A percentile compares a stretch with the other conserved stretches of the same genome.
Evolutionary conservation across 768 basidiomycete species (phyloP).

Genomic region (Strobilomyces echinocephalus): DNA sequence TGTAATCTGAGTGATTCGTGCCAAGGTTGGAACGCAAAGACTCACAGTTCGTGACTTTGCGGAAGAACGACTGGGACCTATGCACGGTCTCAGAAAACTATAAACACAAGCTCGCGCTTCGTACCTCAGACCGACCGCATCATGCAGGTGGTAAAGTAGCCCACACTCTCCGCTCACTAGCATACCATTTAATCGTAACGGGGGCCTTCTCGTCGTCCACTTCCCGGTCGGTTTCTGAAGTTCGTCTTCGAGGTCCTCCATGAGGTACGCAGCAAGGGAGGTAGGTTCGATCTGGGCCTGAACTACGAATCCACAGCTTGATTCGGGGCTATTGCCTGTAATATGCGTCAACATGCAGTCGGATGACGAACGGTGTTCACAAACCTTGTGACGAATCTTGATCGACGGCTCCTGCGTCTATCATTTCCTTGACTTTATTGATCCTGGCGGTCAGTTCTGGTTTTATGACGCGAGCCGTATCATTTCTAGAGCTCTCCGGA

Average conservation of each 20-base stretch:
- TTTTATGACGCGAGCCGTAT: conserved; percentile 53
- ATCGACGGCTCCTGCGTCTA: conserved; percentile 61
- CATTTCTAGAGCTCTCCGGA: conserved; percentile 49
- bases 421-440: conserved; percentile 53
- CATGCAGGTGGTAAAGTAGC: conserved; percentile 59
- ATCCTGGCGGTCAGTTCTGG: conserved; percentile 59
- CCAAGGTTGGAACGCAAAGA: neutral
- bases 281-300: conserved; percentile 61
- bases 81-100: neutral
- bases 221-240: conserved; percentile 70
- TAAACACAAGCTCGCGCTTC: conserved; percentile 7
- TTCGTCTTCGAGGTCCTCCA: conserved; percentile 72
- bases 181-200: conserved; percentile 56
- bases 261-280: conserved; percentile 45
- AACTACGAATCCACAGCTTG: conserved; percentile 61
- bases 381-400: conserved; percentile 40
- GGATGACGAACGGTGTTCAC: neutral
- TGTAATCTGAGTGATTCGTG: conserved; percentile 3
- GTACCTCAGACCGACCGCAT: conserved; percentile 68
- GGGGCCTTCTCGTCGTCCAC: conserved; percentile 52
- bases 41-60: conserved; percentile 66
- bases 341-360: neutral
- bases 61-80: conserved; percentile 63
- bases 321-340: conserved; percentile 43
- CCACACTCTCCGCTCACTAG: conserved; percentile 80